phyloP scores from a whole-genome alignment of 2,329 filamentous ascomycete species.

The Ploettnerulaceae sp. region DNA sequence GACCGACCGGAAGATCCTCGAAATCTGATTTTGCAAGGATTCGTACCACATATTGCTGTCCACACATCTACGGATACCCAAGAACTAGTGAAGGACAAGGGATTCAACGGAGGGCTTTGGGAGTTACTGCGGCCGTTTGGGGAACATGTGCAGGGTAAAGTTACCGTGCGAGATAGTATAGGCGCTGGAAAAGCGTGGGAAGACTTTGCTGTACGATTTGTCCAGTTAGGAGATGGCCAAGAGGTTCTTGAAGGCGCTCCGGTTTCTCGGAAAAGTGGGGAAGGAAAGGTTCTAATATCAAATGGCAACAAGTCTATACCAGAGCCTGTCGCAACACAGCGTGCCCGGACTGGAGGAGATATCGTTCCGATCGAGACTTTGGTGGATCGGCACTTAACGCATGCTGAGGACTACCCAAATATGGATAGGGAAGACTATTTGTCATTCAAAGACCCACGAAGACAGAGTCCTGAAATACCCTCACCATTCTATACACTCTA shows the following conservation, averaged over 20 bases:
- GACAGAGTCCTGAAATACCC: slow-evolving; percentile 38
- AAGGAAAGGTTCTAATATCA: slow-evolving; percentile 20
- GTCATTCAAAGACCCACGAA: slow-evolving; percentile 35
- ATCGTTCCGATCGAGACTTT: slow-evolving; percentile 72
- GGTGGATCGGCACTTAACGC: slow-evolving; percentile 72
- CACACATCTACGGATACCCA: slow-evolving; percentile 86
- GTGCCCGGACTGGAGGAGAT: slow-evolving; percentile 40
- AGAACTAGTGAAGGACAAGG: slow-evolving; percentile 73
- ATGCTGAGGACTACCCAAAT: slow-evolving; percentile 53
- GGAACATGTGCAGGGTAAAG: slow-evolving; percentile 79
- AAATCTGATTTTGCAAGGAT: slow-evolving; percentile 72
- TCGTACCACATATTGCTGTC: slow-evolving; percentile 84
- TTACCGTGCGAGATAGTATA: slow-evolving; percentile 85
- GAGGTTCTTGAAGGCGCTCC: slow-evolving; percentile 45
- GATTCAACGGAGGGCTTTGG: slow-evolving; percentile 75
- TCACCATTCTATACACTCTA: slow-evolving; percentile 85
- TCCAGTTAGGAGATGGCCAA: slow-evolving; percentile 58
- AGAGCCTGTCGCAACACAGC: slow-evolving; percentile 18
- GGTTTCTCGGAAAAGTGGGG: slow-evolving; percentile 33
- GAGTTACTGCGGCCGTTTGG: slow-evolving; percentile 88
- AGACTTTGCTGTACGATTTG: slow-evolving; percentile 86
- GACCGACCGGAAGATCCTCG: slow-evolving; percentile 44
- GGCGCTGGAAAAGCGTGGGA: slow-evolving; percentile 80
- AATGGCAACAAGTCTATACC: slow-evolving; percentile 23
- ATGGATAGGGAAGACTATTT: slow-evolving; percentile 33